Evolutionary conservation across 2,329 filamentous ascomycete genomes (phyloP).

Genomic region (Exophiala phaeomuriformis): DNA sequence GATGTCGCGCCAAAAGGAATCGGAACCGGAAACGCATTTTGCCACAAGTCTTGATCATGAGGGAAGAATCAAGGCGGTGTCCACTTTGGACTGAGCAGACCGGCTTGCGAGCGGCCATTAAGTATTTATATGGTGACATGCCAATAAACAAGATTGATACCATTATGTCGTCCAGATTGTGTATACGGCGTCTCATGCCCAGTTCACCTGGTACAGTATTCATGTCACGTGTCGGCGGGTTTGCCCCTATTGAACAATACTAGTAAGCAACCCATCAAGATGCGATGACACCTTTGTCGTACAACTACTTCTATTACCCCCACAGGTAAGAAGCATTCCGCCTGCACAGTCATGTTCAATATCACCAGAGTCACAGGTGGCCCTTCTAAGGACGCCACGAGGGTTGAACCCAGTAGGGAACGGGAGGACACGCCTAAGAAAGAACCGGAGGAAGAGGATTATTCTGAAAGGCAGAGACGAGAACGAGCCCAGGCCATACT

Average conservation of each 20-base stretch:
- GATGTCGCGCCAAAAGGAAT: background rate
- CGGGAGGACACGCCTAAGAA: background rate
- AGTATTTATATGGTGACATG: no score
- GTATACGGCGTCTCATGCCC: no score
- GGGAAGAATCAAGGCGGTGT: background rate
- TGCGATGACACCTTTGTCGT: no score
- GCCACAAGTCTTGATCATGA: background rate
- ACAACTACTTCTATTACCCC: background rate
- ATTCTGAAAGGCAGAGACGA: constrained; percentile 6
- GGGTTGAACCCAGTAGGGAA: background rate
- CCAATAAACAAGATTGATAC: background rate
- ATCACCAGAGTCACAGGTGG: background rate
- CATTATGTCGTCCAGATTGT: no score
- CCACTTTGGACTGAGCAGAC: background rate
- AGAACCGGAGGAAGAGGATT: background rate
- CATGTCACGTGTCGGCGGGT: background rate
- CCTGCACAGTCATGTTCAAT: background rate
- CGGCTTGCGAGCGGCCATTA: background rate
- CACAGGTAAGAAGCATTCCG: background rate
- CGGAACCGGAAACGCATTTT: constrained; percentile 3
- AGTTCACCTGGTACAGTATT: background rate
- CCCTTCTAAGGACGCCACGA: background rate
- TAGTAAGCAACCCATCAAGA: no score
- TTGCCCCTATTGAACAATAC: no score
- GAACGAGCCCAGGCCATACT: constrained; percentile 13